Conservation (phyloP, 1,139 yeast species). For the Candida labiduridarum region DNA sequence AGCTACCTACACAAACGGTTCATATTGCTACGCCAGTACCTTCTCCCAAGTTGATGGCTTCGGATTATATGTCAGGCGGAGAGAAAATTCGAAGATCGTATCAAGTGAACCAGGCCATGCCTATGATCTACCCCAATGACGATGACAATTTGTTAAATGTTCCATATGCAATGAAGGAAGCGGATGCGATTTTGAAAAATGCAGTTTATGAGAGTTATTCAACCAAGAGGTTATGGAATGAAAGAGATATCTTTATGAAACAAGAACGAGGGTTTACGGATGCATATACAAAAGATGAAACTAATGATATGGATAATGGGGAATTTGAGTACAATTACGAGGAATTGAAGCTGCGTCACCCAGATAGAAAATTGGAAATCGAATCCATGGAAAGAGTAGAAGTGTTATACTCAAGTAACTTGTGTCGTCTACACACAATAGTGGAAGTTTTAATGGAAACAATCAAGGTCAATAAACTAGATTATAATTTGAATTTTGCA, state of each 20-base stretch:
- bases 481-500: slow-evolving; percentile 36
- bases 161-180: slow-evolving; percentile 82
- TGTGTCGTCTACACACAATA: slow-evolving; percentile 62
- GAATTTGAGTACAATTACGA: slow-evolving; percentile 26
- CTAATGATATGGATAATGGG: slow-evolving; percentile 12
- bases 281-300: slow-evolving; percentile 21
- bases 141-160: slow-evolving; percentile 32
- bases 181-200: slow-evolving; percentile 57
- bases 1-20: slow-evolving; percentile 62
- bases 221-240: slow-evolving; percentile 70
- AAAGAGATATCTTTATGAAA: slow-evolving; percentile 66
- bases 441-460: slow-evolving; percentile 65
- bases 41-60: slow-evolving; percentile 75
- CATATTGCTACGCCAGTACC: slow-evolving; percentile 92
- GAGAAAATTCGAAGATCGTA: slow-evolving; percentile 72
- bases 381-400: slow-evolving; percentile 61
- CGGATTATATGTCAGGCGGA: slow-evolving; percentile 56
- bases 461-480: slow-evolving; percentile 51
- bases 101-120: slow-evolving; percentile 78
- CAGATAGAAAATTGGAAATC: slow-evolving; percentile 37
- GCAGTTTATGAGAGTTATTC: slow-evolving; percentile 69
- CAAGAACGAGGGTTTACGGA: slow-evolving; percentile 73
- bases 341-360: slow-evolving; percentile 25
- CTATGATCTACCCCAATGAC: slow-evolving; percentile 67
- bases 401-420: slow-evolving; percentile 51